phyloP scores from a whole-genome alignment of 805 yeast genomes.

The Lachancea thermotolerans region DNA sequence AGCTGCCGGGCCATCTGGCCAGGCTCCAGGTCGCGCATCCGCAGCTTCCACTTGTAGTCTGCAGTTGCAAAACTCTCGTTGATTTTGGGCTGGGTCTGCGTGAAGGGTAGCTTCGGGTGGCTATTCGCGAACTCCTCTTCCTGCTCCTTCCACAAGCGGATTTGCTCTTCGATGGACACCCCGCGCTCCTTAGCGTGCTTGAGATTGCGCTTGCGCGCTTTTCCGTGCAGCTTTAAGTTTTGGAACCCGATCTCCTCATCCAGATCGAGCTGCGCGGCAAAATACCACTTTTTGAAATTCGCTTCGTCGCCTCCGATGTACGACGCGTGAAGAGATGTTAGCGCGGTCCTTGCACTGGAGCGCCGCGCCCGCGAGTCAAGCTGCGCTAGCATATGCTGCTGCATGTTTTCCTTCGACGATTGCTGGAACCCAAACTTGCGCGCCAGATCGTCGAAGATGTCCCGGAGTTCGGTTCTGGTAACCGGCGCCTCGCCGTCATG shows the following conservation, averaged over 20 bases:
- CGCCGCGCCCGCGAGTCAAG: constrained; percentile 85
- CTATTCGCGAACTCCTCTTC: constrained; percentile 43
- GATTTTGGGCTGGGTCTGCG: constrained; percentile 61
- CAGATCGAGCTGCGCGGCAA: constrained; percentile 73
- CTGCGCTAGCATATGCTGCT: constrained; percentile 69
- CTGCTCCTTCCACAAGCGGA: constrained; percentile 38
- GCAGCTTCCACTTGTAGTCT: constrained; percentile 70
- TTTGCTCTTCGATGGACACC: constrained; percentile 29
- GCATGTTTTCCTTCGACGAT: constrained; percentile 72
- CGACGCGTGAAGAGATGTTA: constrained; percentile 74
- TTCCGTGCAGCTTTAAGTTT: constrained; percentile 47
- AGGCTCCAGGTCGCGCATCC: constrained; percentile 49
- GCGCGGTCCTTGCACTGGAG: constrained; percentile 61
- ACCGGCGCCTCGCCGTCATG: constrained; percentile 59
- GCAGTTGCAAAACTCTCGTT: constrained; percentile 65
- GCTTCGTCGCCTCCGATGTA: constrained; percentile 88
- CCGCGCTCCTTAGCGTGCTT: constrained; percentile 38
- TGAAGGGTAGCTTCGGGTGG: constrained; percentile 49
- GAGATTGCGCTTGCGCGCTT: constrained; percentile 37
- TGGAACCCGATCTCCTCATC: constrained; percentile 62
- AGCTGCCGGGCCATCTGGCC: constrained; percentile 61
- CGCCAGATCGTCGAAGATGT: constrained; percentile 53
- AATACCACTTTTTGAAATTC: constrained; percentile 87
- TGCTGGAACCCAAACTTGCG: constrained; percentile 75
- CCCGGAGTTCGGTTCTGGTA: constrained; percentile 53